Percentiles rank a stretch among this genome's conserved stretches.
These are phyloP conservation scores for Volvox carteri DNA, from an alignment of 163 green algal species.

Conservation along the genomic window DNA sequence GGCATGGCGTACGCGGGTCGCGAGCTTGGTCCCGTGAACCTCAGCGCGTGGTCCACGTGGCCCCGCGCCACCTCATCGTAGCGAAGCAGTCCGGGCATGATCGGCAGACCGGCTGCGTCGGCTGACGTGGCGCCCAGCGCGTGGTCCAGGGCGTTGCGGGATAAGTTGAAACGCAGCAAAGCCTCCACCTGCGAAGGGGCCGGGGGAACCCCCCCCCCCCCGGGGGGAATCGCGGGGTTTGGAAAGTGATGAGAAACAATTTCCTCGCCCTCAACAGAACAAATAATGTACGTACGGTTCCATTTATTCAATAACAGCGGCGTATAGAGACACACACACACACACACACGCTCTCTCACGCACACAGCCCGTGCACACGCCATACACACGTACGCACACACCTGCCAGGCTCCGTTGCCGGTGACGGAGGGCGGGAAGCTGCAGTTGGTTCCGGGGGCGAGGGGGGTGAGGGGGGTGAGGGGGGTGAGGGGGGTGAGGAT, in stretches of 20 bases:
- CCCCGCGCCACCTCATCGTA: conserved; percentile 40
- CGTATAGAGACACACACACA: too few species aligned
- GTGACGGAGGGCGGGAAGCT: conserved; percentile 56
- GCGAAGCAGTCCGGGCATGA: conserved; percentile 49
- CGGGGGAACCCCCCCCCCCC: too few species aligned
- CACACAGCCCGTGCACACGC: too few species aligned
- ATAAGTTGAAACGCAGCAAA: conserved; percentile 33
- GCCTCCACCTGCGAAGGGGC: conserved; percentile 17
- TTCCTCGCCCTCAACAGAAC: too few species aligned
- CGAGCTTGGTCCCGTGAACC: conserved; percentile 58
- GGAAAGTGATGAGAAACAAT: too few species aligned
- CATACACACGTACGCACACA: too few species aligned
- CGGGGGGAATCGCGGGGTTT: too few species aligned
- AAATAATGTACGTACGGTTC: too few species aligned
- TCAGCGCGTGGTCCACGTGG: conserved; percentile 51
- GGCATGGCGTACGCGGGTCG: conserved; percentile 53
- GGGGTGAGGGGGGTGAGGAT: neutral
- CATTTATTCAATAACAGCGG: too few species aligned
- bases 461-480: neutral
- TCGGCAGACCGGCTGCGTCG: conserved; percentile 54
- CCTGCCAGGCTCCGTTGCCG: conserved; percentile 9
- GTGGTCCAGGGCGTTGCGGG: neutral
- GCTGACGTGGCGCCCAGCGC: conserved; percentile 55
- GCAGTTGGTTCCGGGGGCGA: neutral
- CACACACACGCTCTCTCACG: too few species aligned